Percentiles rank a stretch among this genome's conserved stretches.
Conservation (phyloP, 2,329 filamentous ascomycete genomes). For the Sordariomycetes sp. region DNA sequence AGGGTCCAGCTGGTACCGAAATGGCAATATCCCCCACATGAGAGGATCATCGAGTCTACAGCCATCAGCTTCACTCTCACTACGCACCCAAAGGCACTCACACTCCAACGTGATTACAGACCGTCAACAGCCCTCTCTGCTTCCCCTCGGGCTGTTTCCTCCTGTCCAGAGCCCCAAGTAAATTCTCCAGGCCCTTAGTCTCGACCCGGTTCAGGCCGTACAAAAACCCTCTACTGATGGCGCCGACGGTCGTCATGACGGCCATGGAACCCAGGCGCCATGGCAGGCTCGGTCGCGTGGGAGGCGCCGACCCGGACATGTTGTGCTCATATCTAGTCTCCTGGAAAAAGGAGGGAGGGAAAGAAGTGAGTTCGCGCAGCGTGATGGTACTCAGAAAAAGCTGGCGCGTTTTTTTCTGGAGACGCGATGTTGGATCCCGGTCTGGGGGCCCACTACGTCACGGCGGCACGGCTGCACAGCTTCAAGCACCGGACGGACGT, state of each 20-base stretch:
- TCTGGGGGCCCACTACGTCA: no score
- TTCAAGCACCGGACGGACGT: no score
- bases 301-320: constrained; percentile 13
- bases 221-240: constrained; percentile 66
- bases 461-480: background rate
- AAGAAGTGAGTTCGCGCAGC: background rate
- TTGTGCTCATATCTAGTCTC: constrained; percentile 2
- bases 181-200: constrained; percentile 65
- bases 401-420: constrained; percentile 2
- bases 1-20: constrained; percentile 61
- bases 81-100: constrained; percentile 12
- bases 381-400: background rate
- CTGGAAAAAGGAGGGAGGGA: background rate
- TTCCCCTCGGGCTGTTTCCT: constrained; percentile 52
- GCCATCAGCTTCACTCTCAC: no score
- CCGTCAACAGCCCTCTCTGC: constrained; percentile 73
- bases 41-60: constrained; percentile 83
- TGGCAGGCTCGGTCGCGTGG: constrained; percentile 45
- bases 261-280: constrained; percentile 68
- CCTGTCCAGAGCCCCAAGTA: constrained; percentile 67
- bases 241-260: constrained; percentile 64
- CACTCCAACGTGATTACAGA: constrained; percentile 33
- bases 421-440: background rate
- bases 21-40: constrained; percentile 82
- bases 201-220: constrained; percentile 67